Base-by-base conservation (phyloP, 352 stramenopile species). In the Globisporangium perplexum region DNA sequence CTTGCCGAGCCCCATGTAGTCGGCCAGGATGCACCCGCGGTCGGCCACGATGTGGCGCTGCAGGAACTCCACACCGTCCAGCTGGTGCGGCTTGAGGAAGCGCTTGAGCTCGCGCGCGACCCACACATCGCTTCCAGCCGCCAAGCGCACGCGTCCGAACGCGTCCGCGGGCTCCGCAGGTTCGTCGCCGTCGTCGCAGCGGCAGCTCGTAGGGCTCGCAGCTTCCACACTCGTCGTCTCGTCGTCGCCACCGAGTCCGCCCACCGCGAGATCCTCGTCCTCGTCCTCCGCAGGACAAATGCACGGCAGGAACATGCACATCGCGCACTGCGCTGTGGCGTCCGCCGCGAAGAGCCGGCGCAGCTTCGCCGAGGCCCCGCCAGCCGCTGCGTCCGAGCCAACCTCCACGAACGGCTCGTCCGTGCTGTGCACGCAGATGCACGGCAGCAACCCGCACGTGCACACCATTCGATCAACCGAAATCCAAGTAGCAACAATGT, bases 1-100 rank as follows among this genome's bases (percentile, higher is more conserved):
- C 68, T 96, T 96, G 50, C 86, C 86, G 24, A 96, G 79, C 8
- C 86, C 86, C 86, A 96, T 96, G 59, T 95, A 94, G 66, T 96
- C 87, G 24, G 85, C 87, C 18, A 96, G 68, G 39, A 96, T 93
- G 58, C 86, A 96, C 12, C 86, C 86, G 56, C 72, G 74, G 39
- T 72, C 55, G 8, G 66, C 70, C 28, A 38, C 33, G 26, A 90
- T 62, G 50, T 93, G 67, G 3, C 68, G 61, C 52, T 83, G 64
- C 33, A 95, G 49, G 55, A 95, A 95, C 23, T 69, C 57, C 15
- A 93, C 71, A 20, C 85, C 85, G 46, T 85, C 72, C 4, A 76
- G 58, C 61, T 95, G 85, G 48, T 95, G 85, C 12, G 81, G 79
- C 47, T 91, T 91, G 33, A 95, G 62, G 20, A 85, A 57, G 6